Conservation (phyloP, 164 flowering plant species). For the Vitis labrusca region DNA sequence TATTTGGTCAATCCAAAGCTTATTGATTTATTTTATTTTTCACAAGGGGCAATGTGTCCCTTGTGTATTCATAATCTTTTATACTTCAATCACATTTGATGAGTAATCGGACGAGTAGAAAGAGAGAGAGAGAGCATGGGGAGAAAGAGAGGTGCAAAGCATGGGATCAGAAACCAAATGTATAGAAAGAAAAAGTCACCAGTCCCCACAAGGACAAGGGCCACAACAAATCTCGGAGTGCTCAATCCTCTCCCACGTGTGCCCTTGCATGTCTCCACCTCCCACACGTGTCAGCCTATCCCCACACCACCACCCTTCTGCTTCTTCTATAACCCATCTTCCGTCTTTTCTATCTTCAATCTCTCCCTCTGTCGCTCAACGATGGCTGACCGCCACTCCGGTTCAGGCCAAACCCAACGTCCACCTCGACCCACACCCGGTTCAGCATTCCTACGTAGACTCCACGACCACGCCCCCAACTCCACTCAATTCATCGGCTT, state of each 20-base stretch:
- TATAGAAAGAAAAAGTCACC: constrained; percentile 12
- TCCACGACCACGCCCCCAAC: constrained; percentile 54
- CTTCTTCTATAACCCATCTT: background rate
- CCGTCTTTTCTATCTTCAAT: background rate
- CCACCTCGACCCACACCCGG: background rate
- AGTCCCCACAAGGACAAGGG: background rate
- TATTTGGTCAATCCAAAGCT: too few species aligned
- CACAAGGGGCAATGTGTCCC: too few species aligned
- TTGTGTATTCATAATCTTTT: too few species aligned
- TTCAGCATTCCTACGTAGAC: constrained; percentile 29
- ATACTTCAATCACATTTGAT: too few species aligned
- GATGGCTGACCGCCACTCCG: constrained; percentile 37
- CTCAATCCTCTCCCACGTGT: constrained; percentile 13
- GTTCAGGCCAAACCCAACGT: constrained; percentile 9
- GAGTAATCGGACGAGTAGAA: too few species aligned
- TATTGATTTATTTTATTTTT: too few species aligned
- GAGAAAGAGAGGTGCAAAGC: too few species aligned
- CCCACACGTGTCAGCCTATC: constrained; percentile 11
- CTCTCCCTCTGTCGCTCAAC: background rate
- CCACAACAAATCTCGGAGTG: constrained; percentile 3
- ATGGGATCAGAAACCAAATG: too few species aligned
- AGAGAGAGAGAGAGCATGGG: too few species aligned
- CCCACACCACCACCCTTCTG: background rate
- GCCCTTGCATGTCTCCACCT: constrained; percentile 8
- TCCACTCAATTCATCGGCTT: constrained; percentile 62